Percentiles rank a stretch among this genome's conserved stretches.
These are phyloP conservation scores for Rubroboletus satanas DNA, from an alignment of 768 basidiomycete species.

Conservation along the genomic window DNA sequence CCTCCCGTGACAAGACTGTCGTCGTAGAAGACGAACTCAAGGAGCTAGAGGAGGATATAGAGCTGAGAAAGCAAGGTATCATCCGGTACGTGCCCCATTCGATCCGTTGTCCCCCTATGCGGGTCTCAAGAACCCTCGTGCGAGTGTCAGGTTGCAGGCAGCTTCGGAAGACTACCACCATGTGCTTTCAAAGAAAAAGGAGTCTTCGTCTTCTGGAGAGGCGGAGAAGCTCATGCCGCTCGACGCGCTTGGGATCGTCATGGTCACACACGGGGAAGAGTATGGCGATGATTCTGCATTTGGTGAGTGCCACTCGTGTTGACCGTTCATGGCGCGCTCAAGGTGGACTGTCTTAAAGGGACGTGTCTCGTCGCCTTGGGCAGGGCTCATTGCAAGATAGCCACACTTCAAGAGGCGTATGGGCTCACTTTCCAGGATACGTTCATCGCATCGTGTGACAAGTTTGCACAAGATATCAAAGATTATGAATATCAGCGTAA, in stretches of 20 bases:
- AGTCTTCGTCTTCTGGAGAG: slow-evolving; percentile 57
- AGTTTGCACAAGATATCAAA: slow-evolving; percentile 69
- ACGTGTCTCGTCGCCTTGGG: slow-evolving; percentile 72
- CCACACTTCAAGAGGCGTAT: slow-evolving; percentile 80
- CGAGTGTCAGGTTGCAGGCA: slow-evolving; percentile 52
- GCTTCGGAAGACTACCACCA: slow-evolving; percentile 72
- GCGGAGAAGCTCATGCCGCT: slow-evolving; percentile 69
- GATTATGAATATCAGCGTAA: slow-evolving; percentile 79
- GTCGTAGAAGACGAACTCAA: slow-evolving; percentile 70
- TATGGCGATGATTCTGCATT: slow-evolving; percentile 73
- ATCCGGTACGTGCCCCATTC: slow-evolving; percentile 49
- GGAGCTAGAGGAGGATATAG: slow-evolving; percentile 81
- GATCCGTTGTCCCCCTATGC: background rate
- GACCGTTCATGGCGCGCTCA: background rate
- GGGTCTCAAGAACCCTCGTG: slow-evolving; percentile 1
- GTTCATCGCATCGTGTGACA: slow-evolving; percentile 63
- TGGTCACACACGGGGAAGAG: slow-evolving; percentile 83
- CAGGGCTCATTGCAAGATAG: slow-evolving; percentile 80
- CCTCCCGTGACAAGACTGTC: slow-evolving; percentile 74
- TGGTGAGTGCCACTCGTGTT: slow-evolving; percentile 39
- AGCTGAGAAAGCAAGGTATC: slow-evolving; percentile 70
- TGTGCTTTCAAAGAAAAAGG: slow-evolving; percentile 71
- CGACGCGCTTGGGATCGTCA: slow-evolving; percentile 79
- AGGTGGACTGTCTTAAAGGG: slow-evolving; percentile 39
- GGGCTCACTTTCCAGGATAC: slow-evolving; percentile 69